Base-by-base conservation (phyloP, 2,329 filamentous ascomycete genomes). In the Cordyceps javanica region DNA sequence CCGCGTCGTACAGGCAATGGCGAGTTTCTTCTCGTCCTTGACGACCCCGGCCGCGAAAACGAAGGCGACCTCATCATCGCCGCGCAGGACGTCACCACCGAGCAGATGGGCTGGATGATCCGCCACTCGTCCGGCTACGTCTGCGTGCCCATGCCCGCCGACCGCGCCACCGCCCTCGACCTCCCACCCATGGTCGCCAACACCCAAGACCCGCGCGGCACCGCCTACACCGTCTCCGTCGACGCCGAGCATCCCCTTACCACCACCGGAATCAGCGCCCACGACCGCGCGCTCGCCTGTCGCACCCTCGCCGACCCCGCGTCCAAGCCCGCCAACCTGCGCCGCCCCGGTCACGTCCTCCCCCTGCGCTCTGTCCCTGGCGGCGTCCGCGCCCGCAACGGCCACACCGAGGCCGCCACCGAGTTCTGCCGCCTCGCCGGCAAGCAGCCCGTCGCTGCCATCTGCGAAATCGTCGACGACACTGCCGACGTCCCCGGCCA, bases 1-100 rank as follows among this genome's bases (percentile, higher is more conserved):
- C 49, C 26, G 49, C 58, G 10, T 50, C 54, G 7, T n/a, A n/a
- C 63, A 90, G 87, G 80, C 67, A 83, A 86, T 73, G 91, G 91
- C 73, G 87, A 97, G 70, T 97, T 97, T 81, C 88, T 99, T 70
- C 86, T 99, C 61, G 93, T 97, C 38, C 90, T 99, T 68, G 94
- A 99, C 78, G 89, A 90, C 65, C 86, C 91, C 62, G 84, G 87
- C 61, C 92, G 94, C 73, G 94, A 99, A 74, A 99, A 99, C 73
- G 94, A 99, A 81, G 94, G 92, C 73, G 94, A 99, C 76, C 84
- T 99, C 50, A 97, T 97, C 73, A 95, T 97, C 69, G 90, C 94
- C 64, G 93, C 91, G 61, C 79, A 91, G 64, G 82, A 88, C 67
- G 77, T 97, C 62, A 96, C 93, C 9, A 81, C 91, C 25, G 82